A percentile compares a stretch with the other conserved stretches of the same genome.
These are phyloP conservation scores for Wallacemonas rigidus DNA, from an alignment of 208 protist genomes.

Conservation along the genomic window DNA sequence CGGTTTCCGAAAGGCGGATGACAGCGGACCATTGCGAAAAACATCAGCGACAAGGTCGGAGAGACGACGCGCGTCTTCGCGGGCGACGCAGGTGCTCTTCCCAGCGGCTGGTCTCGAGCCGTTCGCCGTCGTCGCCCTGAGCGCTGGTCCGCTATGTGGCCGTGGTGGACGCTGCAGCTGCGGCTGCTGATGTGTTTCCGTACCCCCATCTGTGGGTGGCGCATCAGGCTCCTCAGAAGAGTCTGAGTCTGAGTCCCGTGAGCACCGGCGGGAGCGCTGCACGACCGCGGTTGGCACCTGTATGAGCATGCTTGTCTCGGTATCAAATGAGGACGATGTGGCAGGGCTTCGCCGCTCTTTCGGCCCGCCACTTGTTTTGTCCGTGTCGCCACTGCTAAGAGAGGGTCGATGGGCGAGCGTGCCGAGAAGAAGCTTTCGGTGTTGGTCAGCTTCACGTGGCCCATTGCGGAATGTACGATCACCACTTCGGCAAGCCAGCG, in stretches of 20 bases:
- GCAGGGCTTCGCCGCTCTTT: not conserved
- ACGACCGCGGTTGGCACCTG: not conserved
- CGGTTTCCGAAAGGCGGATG: not conserved
- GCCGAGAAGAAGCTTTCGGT: not conserved
- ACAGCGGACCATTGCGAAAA: not conserved
- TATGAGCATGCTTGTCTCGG: not conserved
- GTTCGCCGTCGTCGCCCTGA: not conserved
- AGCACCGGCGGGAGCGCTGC: conserved; percentile 6
- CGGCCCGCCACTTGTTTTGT: not conserved
- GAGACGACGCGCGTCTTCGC: conserved; percentile 10
- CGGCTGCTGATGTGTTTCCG: not conserved
- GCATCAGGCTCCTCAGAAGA: not conserved
- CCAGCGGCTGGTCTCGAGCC: not conserved
- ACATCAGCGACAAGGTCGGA: not conserved
- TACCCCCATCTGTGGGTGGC: not conserved
- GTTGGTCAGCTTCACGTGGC: not conserved
- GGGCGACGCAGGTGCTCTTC: not conserved
- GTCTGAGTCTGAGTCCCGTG: conserved; percentile 14
- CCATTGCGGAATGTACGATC: not conserved
- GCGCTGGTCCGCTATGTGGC: not conserved
- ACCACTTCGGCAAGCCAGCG: not conserved
- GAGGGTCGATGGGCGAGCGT: not conserved
- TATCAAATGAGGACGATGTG: conserved; percentile 7
- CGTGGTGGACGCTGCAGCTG: too few relatives aligned
- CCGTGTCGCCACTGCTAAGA: not conserved